Evolutionary conservation across 768 basidiomycete genomes (phyloP).

Genomic region (Collybia nuda): DNA sequence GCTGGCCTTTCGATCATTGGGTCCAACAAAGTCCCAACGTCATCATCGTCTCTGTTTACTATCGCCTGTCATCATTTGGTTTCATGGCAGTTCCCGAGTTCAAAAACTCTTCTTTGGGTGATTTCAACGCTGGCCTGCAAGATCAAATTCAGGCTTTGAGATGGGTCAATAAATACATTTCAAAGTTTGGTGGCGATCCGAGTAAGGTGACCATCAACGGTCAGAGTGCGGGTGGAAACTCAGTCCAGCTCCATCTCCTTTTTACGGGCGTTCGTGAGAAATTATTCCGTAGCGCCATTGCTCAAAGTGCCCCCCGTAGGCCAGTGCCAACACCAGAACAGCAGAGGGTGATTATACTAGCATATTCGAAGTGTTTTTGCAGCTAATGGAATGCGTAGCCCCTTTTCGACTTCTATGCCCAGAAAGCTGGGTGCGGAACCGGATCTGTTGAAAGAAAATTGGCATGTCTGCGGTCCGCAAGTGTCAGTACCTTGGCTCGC

Average conservation of each 20-base stretch:
- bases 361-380: not conserved
- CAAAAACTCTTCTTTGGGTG: constrained; percentile 30
- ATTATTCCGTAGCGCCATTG: constrained; percentile 56
- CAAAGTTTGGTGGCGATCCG: constrained; percentile 64
- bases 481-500: constrained; percentile 48
- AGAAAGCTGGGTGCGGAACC: constrained; percentile 46
- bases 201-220: constrained; percentile 58
- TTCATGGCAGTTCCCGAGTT: constrained; percentile 57
- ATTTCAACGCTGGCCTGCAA: constrained; percentile 17
- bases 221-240: constrained; percentile 56
- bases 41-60: constrained; percentile 66
- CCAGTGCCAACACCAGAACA: constrained; percentile 52
- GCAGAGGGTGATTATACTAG: constrained; percentile 38
- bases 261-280: constrained; percentile 32
- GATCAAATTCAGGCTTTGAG: constrained; percentile 63
- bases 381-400: constrained; percentile 28
- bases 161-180: constrained; percentile 66
- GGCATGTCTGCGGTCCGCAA: constrained; percentile 48
- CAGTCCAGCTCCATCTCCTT: constrained; percentile 59
- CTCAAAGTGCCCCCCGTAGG: constrained; percentile 57
- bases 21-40: constrained; percentile 61
- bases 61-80: constrained; percentile 62
- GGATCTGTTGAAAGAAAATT: constrained; percentile 34
- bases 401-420: constrained; percentile 51
- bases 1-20: constrained; percentile 70